phyloP scores from a whole-genome alignment of 139 green algal genomes.

The Astrephomene gubernaculifera region DNA sequence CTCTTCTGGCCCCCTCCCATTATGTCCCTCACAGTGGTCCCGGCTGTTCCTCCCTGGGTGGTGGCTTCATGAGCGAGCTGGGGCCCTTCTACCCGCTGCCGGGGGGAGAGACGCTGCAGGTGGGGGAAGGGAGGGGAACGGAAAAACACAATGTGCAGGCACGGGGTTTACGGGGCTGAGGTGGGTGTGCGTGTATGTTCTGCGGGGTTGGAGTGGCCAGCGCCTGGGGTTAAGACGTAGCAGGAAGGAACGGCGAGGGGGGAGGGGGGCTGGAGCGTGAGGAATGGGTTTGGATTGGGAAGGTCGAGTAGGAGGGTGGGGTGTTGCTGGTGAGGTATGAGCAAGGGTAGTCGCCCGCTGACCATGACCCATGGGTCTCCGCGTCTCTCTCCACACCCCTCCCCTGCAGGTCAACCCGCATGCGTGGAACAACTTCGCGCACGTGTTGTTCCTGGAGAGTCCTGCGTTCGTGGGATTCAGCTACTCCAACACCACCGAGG shows the following conservation, averaged over 20 bases:
- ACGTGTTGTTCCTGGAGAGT: conserved; percentile 85
- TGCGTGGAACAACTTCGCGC: conserved; percentile 80
- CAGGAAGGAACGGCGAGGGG: too few species aligned
- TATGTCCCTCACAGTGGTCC: conserved; percentile 72
- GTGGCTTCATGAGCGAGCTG: conserved; percentile 88
- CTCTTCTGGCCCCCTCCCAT: neutral
- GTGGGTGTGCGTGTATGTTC: too few species aligned
- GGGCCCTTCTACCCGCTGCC: conserved; percentile 81
- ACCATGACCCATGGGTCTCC: neutral
- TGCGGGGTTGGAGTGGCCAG: too few species aligned
- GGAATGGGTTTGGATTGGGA: too few species aligned
- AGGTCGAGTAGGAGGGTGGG: too few species aligned
- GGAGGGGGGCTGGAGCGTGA: too few species aligned
- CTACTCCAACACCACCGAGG: conserved; percentile 80
- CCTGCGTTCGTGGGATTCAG: conserved; percentile 89
- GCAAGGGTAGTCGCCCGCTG: too few species aligned
- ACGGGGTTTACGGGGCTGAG: too few species aligned
- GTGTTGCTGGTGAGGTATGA: too few species aligned
- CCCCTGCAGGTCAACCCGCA: conserved; percentile 72
- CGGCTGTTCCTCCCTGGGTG: conserved; percentile 86
- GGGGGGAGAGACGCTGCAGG: conserved; percentile 53
- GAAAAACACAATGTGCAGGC: too few species aligned
- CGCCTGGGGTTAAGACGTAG: too few species aligned
- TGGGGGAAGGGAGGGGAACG: neutral
- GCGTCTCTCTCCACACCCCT: neutral